A percentile compares a stretch with the other conserved stretches of the same genome.
Evolutionary conservation across 192 early-diverging fungal species (phyloP).

Genomic region (Coemansia sp.): DNA sequence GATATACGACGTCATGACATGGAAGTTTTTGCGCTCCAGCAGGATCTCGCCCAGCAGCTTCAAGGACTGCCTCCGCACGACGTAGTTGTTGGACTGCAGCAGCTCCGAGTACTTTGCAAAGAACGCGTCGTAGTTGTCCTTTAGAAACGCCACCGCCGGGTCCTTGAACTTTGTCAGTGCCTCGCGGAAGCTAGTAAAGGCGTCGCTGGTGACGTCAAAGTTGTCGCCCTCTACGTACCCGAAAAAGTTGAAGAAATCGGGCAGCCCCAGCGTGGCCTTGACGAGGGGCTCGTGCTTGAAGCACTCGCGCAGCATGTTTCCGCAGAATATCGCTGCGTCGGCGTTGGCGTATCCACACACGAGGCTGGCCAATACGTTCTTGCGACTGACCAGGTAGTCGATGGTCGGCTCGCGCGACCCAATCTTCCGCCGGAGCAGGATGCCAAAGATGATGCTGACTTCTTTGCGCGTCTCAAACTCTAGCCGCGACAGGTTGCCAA

Average conservation of each 20-base stretch:
- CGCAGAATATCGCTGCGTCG: slow-evolving; percentile 95
- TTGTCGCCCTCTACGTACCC: slow-evolving; percentile 94
- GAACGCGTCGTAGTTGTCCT: slow-evolving; percentile 82
- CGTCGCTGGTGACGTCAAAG: slow-evolving; percentile 98
- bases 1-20: slow-evolving; percentile 95
- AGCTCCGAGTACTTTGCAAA: slow-evolving; percentile 68
- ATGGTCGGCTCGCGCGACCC: slow-evolving; percentile 94
- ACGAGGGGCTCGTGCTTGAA: slow-evolving; percentile 91
- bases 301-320: slow-evolving; percentile 96
- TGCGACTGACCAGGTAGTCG: slow-evolving; percentile 85
- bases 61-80: slow-evolving; percentile 95
- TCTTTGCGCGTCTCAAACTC: slow-evolving; percentile 96
- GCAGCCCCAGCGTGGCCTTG: slow-evolving; percentile 77
- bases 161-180: slow-evolving; percentile 92
- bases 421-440: slow-evolving; percentile 90
- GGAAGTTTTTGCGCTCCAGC: slow-evolving; percentile 92
- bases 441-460: slow-evolving; percentile 96
- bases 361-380: slow-evolving; percentile 79
- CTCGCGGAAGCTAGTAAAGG: slow-evolving; percentile 98
- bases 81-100: slow-evolving; percentile 92
- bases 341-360: slow-evolving; percentile 93
- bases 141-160: slow-evolving; percentile 86
- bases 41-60: slow-evolving; percentile 98
- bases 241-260: slow-evolving; percentile 93
- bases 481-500: slow-evolving; percentile 85